These are phyloP conservation scores for Geotrichum histeridarum DNA, from an alignment of 1,139 yeast species.

Conservation along the genomic window DNA sequence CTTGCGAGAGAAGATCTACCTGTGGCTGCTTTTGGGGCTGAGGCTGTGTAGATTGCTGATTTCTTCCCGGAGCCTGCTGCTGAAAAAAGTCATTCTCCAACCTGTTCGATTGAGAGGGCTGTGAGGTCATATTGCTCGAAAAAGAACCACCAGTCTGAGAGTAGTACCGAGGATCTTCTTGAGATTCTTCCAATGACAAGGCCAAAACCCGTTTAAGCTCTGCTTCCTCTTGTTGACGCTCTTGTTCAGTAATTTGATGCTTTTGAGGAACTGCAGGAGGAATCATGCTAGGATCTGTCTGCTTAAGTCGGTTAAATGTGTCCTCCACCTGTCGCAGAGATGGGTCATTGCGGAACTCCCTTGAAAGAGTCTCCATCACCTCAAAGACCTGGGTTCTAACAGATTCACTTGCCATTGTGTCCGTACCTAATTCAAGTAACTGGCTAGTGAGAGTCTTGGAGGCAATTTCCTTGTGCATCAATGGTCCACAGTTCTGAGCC, in stretches of 20 bases:
- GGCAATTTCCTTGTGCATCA: conserved; percentile 78
- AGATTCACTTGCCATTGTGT: conserved; percentile 54
- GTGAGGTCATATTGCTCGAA: background rate
- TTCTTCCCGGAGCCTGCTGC: conserved; percentile 15
- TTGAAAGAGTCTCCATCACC: conserved; percentile 59
- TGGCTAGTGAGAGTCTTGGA: conserved; percentile 58
- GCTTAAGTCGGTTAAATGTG: conserved; percentile 41
- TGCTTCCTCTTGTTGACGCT: conserved; percentile 62
- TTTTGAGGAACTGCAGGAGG: conserved; percentile 62
- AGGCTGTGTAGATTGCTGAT: conserved; percentile 15
- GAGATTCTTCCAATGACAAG: conserved; percentile 61
- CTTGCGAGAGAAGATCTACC: background rate
- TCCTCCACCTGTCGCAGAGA: conserved; percentile 65
- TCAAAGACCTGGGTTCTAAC: conserved; percentile 65
- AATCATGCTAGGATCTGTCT: conserved; percentile 34
- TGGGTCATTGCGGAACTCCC: conserved; percentile 61
- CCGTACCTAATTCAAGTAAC: conserved; percentile 53
- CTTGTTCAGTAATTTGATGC: conserved; percentile 46
- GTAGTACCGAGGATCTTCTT: conserved; percentile 1
- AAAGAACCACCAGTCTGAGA: background rate
- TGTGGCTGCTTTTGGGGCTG: conserved; percentile 13
- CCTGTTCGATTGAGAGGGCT: conserved; percentile 13
- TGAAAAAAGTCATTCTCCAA: conserved; percentile 9
- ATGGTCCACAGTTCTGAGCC: conserved; percentile 91
- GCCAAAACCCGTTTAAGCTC: conserved; percentile 75